Conservation (phyloP, 345 rosid species). For the Eucalyptus pumila region DNA sequence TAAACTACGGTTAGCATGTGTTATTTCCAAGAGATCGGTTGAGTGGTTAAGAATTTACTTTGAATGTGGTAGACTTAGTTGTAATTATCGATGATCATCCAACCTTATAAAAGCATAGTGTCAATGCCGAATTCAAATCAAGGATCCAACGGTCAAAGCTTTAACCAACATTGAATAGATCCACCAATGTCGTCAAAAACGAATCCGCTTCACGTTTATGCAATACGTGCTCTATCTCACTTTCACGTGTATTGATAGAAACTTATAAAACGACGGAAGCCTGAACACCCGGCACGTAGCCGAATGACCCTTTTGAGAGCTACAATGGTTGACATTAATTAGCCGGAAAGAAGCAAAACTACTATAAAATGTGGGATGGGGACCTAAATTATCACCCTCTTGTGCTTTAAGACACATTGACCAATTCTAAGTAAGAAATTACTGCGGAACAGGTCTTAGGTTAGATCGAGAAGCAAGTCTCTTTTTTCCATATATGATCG, state of each 20-base stretch:
- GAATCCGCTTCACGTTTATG: background rate
- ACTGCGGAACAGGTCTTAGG: background rate
- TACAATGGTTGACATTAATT: background rate
- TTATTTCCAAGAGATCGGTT: background rate
- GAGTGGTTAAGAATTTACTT: background rate
- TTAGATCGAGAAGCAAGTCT: background rate
- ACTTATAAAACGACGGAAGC: background rate
- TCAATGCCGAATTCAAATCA: background rate
- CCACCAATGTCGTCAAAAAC: background rate
- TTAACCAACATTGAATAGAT: background rate
- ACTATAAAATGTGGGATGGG: background rate
- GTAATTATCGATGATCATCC: background rate
- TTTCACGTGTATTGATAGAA: background rate
- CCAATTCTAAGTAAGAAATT: background rate
- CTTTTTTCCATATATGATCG: background rate
- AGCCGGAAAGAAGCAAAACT: background rate
- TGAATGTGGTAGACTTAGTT: background rate
- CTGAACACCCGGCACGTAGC: background rate
- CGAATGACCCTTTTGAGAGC: background rate
- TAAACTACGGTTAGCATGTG: background rate
- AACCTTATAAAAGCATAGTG: background rate
- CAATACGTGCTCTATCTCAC: background rate
- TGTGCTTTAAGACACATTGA: background rate
- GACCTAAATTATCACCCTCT: background rate
- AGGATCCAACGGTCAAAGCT: background rate